Conservation (phyloP, 2,329 filamentous ascomycete genomes). For the Tolypocladium endophyticum region DNA sequence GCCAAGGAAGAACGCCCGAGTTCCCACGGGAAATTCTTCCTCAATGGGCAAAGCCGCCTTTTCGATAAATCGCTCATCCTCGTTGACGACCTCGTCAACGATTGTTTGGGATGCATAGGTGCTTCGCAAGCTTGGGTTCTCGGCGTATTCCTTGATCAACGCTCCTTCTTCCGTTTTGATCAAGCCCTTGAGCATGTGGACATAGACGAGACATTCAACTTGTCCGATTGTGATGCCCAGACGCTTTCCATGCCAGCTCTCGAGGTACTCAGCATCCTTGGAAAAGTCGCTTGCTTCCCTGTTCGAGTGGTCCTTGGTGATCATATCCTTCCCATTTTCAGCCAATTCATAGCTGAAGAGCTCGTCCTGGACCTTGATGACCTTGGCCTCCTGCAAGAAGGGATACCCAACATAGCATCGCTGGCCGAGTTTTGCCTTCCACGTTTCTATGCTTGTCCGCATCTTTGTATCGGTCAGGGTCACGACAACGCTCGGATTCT, state of each 20-base stretch:
- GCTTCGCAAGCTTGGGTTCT: constrained; percentile 74
- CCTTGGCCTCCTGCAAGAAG: constrained; percentile 87
- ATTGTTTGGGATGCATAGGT: constrained; percentile 87
- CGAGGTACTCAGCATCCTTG: constrained; percentile 74
- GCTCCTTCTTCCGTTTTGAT: constrained; percentile 85
- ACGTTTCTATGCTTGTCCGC: constrained; percentile 59
- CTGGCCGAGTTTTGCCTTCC: constrained; percentile 72
- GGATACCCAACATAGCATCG: constrained; percentile 88
- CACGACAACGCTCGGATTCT: constrained; percentile 92
- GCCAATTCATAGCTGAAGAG: constrained; percentile 77
- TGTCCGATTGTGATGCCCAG: constrained; percentile 78
- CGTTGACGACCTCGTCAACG: constrained; percentile 81
- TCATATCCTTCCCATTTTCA: constrained; percentile 51
- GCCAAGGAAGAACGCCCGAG: constrained; percentile 84
- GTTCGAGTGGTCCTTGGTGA: constrained; percentile 60
- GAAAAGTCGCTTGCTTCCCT: constrained; percentile 74
- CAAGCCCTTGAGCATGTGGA: constrained; percentile 88
- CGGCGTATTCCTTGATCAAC: constrained; percentile 83
- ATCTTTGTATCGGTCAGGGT: constrained; percentile 67
- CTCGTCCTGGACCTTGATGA: constrained; percentile 83
- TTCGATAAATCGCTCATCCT: constrained; percentile 89
- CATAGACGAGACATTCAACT: constrained; percentile 82
- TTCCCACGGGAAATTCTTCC: constrained; percentile 78
- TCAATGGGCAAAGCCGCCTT: constrained; percentile 77
- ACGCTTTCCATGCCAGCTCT: constrained; percentile 81